These are phyloP conservation scores for Erodium maritimum DNA, from an alignment of 345 rosid species.

Conservation along the genomic window DNA sequence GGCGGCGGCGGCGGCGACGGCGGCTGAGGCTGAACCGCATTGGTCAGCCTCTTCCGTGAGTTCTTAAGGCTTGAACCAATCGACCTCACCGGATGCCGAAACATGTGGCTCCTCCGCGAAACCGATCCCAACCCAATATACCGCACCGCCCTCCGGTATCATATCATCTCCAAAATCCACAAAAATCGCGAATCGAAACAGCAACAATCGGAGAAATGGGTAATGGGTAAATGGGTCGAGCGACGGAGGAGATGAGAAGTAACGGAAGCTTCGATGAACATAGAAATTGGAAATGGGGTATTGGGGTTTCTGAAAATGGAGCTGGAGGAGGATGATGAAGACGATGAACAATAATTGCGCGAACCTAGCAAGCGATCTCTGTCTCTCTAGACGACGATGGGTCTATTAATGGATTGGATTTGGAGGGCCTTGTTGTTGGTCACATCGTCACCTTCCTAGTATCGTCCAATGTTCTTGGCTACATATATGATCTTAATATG, in stretches of 20 bases:
- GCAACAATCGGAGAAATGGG: neutral
- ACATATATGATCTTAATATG: too few species aligned
- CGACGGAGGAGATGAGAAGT: too few species aligned
- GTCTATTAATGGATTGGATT: neutral
- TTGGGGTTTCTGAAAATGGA: neutral
- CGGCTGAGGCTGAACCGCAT: constrained; percentile 32
- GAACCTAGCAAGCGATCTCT: neutral
- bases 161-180: neutral
- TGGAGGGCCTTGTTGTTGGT: neutral
- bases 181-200: neutral
- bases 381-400: neutral
- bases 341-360: neutral
- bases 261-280: too few species aligned
- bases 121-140: too few species aligned
- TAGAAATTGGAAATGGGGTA: neutral
- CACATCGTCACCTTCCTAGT: neutral
- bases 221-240: too few species aligned
- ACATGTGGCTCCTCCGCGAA: neutral
- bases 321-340: neutral
- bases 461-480: neutral
- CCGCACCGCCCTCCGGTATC: neutral
- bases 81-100: neutral
- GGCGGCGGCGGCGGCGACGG: too few species aligned
- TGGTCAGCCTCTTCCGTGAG: neutral
- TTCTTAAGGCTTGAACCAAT: neutral